A percentile compares a stretch with the other conserved stretches of the same genome.
Evolutionary conservation across 2,329 filamentous ascomycete genomes (phyloP).

Genomic region (Endothia cerciana): DNA sequence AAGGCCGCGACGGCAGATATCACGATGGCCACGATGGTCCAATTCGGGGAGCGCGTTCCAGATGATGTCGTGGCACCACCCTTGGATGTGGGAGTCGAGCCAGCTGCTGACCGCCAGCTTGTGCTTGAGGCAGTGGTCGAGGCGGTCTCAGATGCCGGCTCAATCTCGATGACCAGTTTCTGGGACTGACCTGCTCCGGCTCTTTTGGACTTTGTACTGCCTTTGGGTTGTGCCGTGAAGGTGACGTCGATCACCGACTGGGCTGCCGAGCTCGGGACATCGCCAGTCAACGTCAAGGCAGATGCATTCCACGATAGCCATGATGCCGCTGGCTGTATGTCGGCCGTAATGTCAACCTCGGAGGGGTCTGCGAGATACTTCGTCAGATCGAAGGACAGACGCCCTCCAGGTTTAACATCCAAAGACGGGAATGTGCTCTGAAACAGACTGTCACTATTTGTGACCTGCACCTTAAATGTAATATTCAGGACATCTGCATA

Average conservation of each 20-base stretch:
- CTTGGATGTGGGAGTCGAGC: conserved; percentile 31
- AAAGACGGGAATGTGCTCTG: conserved; percentile 45
- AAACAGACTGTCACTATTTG: conserved; percentile 43
- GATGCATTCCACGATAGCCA: conserved; percentile 48
- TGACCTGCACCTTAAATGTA: conserved; percentile 46
- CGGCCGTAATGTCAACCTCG: conserved; percentile 44
- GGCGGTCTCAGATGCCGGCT: conserved; percentile 34
- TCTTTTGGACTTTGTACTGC: conserved; percentile 32
- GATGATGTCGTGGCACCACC: neutral
- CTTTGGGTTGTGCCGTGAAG: conserved; percentile 40
- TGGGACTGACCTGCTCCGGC: conserved; percentile 40
- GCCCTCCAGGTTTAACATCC: conserved; percentile 45
- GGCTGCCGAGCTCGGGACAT: conserved; percentile 42
- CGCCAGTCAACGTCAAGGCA: conserved; percentile 44
- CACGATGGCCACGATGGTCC: conserved; percentile 49
- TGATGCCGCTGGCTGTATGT: conserved; percentile 40
- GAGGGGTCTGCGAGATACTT: conserved; percentile 46
- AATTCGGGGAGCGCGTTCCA: conserved; percentile 20
- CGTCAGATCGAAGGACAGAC: conserved; percentile 48
- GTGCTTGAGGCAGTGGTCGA: conserved; percentile 30
- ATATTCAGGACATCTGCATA: conserved; percentile 62
- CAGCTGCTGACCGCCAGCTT: conserved; percentile 32
- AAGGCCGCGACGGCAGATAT: conserved; percentile 47
- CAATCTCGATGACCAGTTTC: conserved; percentile 42
- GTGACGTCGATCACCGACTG: conserved; percentile 34